phyloP scores from a whole-genome alignment of 179 eudicot genomes.

The Silene coronaria region DNA sequence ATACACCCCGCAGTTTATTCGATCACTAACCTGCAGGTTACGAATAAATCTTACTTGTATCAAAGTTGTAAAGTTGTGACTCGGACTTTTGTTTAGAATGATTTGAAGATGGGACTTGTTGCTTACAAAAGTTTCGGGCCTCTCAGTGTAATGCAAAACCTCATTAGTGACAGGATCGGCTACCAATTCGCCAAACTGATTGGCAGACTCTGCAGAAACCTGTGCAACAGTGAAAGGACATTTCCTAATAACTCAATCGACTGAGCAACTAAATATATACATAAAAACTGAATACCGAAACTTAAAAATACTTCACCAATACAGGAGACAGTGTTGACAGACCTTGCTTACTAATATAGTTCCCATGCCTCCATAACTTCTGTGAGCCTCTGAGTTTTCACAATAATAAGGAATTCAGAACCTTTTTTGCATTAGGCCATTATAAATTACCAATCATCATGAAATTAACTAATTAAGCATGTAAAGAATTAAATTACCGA shows the following conservation, averaged over 20 bases:
- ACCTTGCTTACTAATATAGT: slow-evolving; percentile 91
- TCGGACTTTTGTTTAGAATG: background rate
- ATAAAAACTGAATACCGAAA: background rate
- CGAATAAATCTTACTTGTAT: background rate
- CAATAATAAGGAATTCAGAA: slow-evolving; percentile 8
- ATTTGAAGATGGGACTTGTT: background rate
- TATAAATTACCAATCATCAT: background rate
- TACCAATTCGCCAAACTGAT: slow-evolving; percentile 48
- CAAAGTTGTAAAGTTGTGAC: background rate
- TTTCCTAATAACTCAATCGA: background rate
- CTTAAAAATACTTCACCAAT: too few species aligned
- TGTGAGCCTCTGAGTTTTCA: slow-evolving; percentile 68
- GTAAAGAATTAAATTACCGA: slow-evolving; percentile 41
- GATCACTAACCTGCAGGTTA: slow-evolving; percentile 46
- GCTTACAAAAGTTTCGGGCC: slow-evolving; percentile 54
- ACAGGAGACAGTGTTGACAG: slow-evolving; percentile 10
- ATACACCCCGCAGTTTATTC: slow-evolving; percentile 51
- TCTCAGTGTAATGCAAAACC: slow-evolving; percentile 50
- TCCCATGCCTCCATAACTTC: slow-evolving; percentile 81
- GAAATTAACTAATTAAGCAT: slow-evolving; percentile 8
- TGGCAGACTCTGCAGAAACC: slow-evolving; percentile 52
- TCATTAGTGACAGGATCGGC: slow-evolving; percentile 48
- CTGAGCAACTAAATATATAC: background rate
- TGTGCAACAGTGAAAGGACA: slow-evolving; percentile 23
- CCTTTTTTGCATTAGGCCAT: background rate